phyloP scores from a whole-genome alignment of 805 yeast genomes.

The Yarrowia porcina region DNA sequence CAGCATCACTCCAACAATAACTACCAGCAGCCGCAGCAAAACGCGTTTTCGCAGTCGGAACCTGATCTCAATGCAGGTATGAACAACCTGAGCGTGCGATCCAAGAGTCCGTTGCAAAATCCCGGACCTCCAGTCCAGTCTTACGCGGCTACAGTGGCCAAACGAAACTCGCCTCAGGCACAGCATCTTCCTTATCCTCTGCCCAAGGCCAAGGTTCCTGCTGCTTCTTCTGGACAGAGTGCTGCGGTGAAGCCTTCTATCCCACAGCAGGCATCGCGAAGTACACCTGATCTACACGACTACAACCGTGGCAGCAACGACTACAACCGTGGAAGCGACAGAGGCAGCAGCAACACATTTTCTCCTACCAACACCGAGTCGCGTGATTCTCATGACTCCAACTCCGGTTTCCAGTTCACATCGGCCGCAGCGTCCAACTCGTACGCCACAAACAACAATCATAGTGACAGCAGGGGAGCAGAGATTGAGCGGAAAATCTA shows the following conservation, averaged over 20 bases:
- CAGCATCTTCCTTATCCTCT: slow-evolving; percentile 20
- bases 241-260: not conserved
- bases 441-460: not conserved
- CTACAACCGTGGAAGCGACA: not conserved
- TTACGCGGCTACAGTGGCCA: slow-evolving; percentile 18
- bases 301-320: not conserved
- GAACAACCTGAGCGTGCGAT: not conserved
- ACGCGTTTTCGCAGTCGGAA: slow-evolving; percentile 10
- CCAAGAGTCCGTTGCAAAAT: slow-evolving; percentile 21
- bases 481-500: slow-evolving; percentile 20
- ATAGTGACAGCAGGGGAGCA: not conserved
- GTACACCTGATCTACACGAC: slow-evolving; percentile 16
- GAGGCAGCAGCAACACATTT: not conserved
- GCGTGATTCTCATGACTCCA: slow-evolving; percentile 8
- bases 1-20: not conserved
- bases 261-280: slow-evolving; percentile 6
- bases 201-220: slow-evolving; percentile 8
- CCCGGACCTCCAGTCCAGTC: slow-evolving; percentile 16
- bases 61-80: slow-evolving; percentile 36
- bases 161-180: slow-evolving; percentile 18
- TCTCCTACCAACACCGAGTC: slow-evolving; percentile 1
- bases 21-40: not conserved
- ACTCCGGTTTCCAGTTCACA: slow-evolving; percentile 3
- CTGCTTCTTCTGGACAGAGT: not conserved
- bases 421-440: not conserved